phyloP scores from a whole-genome alignment of 345 rosid genomes.

The Citrus trifoliata region DNA sequence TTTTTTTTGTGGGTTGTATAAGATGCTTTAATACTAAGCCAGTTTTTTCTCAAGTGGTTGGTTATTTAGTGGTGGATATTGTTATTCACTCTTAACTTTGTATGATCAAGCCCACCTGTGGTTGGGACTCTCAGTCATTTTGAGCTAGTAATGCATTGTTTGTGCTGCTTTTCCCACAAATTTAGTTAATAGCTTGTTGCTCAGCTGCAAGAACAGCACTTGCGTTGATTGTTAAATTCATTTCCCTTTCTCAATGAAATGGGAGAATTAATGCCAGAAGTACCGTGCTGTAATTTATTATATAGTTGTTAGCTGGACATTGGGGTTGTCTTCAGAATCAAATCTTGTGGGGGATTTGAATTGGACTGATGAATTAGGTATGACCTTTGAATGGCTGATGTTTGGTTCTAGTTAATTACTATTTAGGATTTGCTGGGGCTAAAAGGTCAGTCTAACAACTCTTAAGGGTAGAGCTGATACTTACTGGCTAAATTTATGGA shows the following conservation, averaged over 20 bases:
- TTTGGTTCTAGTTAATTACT: not conserved
- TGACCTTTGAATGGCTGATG: not conserved
- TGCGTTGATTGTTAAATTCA: not conserved
- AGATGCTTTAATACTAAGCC: slow-evolving; percentile 9
- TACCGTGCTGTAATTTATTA: not conserved
- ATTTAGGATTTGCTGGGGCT: not conserved
- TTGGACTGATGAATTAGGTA: not conserved
- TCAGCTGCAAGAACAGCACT: not conserved
- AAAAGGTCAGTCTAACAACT: not conserved
- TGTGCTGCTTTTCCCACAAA: not conserved
- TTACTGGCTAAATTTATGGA: no score
- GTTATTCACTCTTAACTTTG: not conserved
- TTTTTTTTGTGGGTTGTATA: not conserved
- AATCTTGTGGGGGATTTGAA: not conserved
- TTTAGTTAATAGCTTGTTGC: not conserved
- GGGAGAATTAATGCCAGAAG: not conserved
- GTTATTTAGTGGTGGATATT: not conserved
- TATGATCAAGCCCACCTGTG: not conserved
- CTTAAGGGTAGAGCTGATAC: not conserved
- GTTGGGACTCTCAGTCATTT: not conserved
- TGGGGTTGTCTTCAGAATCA: not conserved
- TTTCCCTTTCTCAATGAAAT: not conserved
- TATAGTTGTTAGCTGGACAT: not conserved
- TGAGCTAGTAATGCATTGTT: not conserved
- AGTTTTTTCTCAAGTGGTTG: not conserved